Conservation (phyloP, 176 grass and related monocot genomes). For the Carex kokanica region DNA sequence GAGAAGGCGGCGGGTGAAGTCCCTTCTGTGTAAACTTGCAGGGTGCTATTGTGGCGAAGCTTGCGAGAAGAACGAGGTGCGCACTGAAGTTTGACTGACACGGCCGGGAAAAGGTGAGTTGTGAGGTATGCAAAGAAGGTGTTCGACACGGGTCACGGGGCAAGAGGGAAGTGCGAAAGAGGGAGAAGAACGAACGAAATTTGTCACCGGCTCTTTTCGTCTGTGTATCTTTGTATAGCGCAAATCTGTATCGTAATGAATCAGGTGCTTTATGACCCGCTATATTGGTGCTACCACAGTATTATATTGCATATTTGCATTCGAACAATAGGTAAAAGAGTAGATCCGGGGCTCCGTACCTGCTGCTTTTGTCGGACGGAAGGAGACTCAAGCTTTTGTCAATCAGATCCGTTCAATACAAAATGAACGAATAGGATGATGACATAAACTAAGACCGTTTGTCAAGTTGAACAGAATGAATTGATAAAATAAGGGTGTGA, state of each 20-base stretch:
- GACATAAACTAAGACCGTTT: not conserved
- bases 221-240: not conserved
- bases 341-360: not conserved
- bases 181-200: constrained; percentile 5
- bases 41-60: not conserved
- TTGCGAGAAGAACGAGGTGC: not conserved
- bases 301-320: too few relatives aligned
- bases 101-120: not conserved
- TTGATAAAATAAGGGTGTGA: not conserved
- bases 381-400: not conserved
- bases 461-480: not conserved
- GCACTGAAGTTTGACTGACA: constrained; percentile 12
- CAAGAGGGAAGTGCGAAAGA: not conserved
- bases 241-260: not conserved
- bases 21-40: not conserved
- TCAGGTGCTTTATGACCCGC: not conserved
- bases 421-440: not conserved
- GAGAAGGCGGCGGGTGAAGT: not conserved
- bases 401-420: not conserved
- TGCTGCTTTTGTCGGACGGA: not conserved
- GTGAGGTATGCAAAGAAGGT: not conserved
- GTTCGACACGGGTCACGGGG: constrained; percentile 14
- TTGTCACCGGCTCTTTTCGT: not conserved
- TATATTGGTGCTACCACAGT: not conserved
- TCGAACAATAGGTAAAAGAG: not conserved